phyloP scores from a whole-genome alignment of 352 stramenopile genomes.

The Phytophthora lateralis region DNA sequence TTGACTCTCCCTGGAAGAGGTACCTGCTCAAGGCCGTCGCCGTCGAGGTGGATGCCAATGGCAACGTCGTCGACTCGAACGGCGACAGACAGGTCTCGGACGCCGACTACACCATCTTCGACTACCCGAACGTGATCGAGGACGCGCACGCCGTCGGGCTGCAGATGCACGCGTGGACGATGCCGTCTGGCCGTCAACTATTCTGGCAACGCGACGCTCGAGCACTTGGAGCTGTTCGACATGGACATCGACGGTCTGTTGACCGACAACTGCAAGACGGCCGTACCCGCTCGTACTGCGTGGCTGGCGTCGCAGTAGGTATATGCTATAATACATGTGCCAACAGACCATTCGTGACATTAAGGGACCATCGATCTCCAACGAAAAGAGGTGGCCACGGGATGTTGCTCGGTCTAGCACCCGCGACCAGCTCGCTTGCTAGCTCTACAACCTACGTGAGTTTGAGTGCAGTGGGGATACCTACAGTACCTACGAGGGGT shows the following conservation, averaged over 20 bases:
- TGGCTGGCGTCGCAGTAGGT: slow-evolving; percentile 29
- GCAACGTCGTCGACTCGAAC: slow-evolving; percentile 60
- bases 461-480: no score
- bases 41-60: slow-evolving; percentile 43
- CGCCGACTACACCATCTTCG: slow-evolving; percentile 61
- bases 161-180: slow-evolving; percentile 64
- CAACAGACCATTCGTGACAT: no score
- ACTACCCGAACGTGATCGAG: slow-evolving; percentile 14
- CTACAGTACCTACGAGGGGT: no score
- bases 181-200: slow-evolving; percentile 71
- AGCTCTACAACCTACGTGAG: no score
- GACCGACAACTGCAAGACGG: slow-evolving; percentile 63
- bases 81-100: slow-evolving; percentile 66
- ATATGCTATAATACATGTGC: no score
- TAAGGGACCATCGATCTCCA: no score
- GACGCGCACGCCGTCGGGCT: slow-evolving; percentile 53
- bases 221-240: slow-evolving; percentile 73
- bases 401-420: no score
- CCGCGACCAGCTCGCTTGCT: no score
- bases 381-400: no score
- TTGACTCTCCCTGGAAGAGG: slow-evolving; percentile 85
- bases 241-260: slow-evolving; percentile 71
- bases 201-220: slow-evolving; percentile 55
- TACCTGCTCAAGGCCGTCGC: slow-evolving; percentile 66
- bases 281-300: slow-evolving; percentile 45